These are phyloP conservation scores for Pyronema domesticum DNA, from an alignment of 495 filamentous ascomycete species.

Conservation along the genomic window DNA sequence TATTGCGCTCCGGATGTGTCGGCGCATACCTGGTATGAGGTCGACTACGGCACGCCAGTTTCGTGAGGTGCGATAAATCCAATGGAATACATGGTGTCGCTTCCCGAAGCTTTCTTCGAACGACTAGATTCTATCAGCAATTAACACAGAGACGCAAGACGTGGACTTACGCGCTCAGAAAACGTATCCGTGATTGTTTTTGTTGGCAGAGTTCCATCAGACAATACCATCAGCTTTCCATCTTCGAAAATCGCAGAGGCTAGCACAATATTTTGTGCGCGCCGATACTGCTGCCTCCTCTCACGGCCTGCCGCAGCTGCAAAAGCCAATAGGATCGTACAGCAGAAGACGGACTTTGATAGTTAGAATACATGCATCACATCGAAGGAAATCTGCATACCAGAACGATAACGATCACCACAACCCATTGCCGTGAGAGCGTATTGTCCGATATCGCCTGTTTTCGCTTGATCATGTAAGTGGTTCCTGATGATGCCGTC, in stretches of 20 bases:
- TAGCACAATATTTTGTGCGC: slow-evolving; percentile 62
- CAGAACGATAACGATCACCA: slow-evolving; percentile 47
- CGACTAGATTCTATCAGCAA: slow-evolving; percentile 28
- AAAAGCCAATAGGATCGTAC: slow-evolving; percentile 37
- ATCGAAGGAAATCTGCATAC: slow-evolving; percentile 27
- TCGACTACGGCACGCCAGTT: slow-evolving; percentile 53
- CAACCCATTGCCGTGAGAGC: slow-evolving; percentile 29
- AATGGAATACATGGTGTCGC: slow-evolving; percentile 65
- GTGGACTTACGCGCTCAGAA: slow-evolving; percentile 39
- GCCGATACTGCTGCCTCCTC: slow-evolving; percentile 37
- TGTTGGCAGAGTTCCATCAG: slow-evolving; percentile 63
- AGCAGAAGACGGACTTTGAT: slow-evolving; percentile 40
- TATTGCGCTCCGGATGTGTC: slow-evolving; percentile 33
- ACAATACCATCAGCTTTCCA: slow-evolving; percentile 60
- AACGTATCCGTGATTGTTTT: slow-evolving; percentile 66
- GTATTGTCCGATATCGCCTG: not conserved
- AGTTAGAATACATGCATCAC: slow-evolving; percentile 8
- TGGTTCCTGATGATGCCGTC: slow-evolving; percentile 56
- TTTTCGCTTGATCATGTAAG: not conserved
- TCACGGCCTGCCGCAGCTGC: slow-evolving; percentile 40
- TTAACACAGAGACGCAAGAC: not conserved
- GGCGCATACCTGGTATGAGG: slow-evolving; percentile 50
- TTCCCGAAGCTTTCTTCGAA: slow-evolving; percentile 62
- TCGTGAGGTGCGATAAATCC: slow-evolving; percentile 64
- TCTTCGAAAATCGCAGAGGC: slow-evolving; percentile 54